phyloP scores from a whole-genome alignment of 1,139 yeast species.

The Lodderomyces metapsilosis region DNA sequence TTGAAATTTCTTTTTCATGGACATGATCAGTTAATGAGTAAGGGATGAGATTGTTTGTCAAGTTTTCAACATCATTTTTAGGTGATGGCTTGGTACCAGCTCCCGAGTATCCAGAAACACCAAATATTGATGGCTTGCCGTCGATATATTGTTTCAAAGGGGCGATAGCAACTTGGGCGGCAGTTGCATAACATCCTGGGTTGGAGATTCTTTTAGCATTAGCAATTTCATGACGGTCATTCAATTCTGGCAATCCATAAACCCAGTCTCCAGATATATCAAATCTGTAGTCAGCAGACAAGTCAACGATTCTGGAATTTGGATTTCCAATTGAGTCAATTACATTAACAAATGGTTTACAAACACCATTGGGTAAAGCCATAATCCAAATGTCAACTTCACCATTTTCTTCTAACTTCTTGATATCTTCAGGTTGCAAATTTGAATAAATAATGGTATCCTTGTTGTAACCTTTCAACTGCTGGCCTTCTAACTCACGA shows the following conservation, averaged over 20 bases:
- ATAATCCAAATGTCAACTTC: conserved; percentile 96
- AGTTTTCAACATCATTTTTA: conserved; percentile 76
- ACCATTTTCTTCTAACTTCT: conserved; percentile 67
- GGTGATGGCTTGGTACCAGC: conserved; percentile 99
- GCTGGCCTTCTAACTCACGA: conserved; percentile 87
- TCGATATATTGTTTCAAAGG: conserved; percentile 66
- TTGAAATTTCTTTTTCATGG: conserved; percentile 89
- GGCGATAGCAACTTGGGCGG: conserved; percentile 89
- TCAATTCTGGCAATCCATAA: conserved; percentile 88
- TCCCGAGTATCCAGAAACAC: conserved; percentile 97
- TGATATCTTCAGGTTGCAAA: conserved; percentile 83
- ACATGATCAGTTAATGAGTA: conserved; percentile 95
- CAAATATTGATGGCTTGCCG: conserved; percentile 83
- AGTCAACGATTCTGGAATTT: conserved; percentile 78
- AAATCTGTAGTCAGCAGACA: conserved; percentile 95
- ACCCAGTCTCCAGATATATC: conserved; percentile 86
- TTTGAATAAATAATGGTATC: conserved; percentile 77
- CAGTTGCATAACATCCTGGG: conserved; percentile 99
- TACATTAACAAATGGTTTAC: conserved; percentile 95
- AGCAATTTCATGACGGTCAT: conserved; percentile 62
- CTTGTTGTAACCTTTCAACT: conserved; percentile 83
- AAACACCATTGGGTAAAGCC: conserved; percentile 98
- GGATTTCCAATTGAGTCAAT: conserved; percentile 64
- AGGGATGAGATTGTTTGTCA: conserved; percentile 85
- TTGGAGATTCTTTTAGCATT: conserved; percentile 84